Evolutionary conservation across 495 filamentous ascomycete species (phyloP), one percentile per base, ranked within the genome.

Genomic region (Xylaria grammica): DNA sequence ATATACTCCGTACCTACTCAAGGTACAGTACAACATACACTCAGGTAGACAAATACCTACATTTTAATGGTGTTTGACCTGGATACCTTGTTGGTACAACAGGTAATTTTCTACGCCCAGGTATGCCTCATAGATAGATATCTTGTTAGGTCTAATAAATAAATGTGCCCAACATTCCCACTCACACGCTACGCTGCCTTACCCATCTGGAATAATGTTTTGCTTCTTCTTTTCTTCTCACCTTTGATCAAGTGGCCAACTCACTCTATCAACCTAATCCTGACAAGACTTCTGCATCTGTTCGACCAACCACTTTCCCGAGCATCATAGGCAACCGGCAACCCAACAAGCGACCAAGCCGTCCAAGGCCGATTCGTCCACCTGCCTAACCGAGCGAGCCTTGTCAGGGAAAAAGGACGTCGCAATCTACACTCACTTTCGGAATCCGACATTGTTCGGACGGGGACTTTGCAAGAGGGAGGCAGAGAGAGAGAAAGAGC

Each of bases 151-250:
- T 52, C 46, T 50, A 30, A 51, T 61, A 48, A 30, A 30, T 44
- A 59, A 34, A 55, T 30, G 50, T 63, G 36, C 60, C 49, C 36
- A 53, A 48, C 60, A 63, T 63, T 63, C 38, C 60, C 48, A n/a
- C n/a, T n/a, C n/a, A n/a, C n/a, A n/a, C n/a, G n/a, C n/a, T n/a
- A n/a, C 26, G 48, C 38, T 45, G 60, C 60, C 60, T 17, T 42
- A 42, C 5, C 13, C 40, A 15, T 42, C 40, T 42, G 40, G 40
- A 42, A 42, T 55, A 36, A 36, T 19, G 40, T 32, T 34, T 29
- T 1, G 40, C 2, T 13, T 29, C 7, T 32, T 2, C 6, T 19
- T 26, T 45, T 63, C 38, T 46, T 27, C 53, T 56, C 56, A 17
- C 49, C 15, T 9, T 17, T 17, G 11, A 36, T 11, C 34, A 36